Base-by-base conservation (phyloP, 352 stramenopile species). In the Phytophthora megakarya region DNA sequence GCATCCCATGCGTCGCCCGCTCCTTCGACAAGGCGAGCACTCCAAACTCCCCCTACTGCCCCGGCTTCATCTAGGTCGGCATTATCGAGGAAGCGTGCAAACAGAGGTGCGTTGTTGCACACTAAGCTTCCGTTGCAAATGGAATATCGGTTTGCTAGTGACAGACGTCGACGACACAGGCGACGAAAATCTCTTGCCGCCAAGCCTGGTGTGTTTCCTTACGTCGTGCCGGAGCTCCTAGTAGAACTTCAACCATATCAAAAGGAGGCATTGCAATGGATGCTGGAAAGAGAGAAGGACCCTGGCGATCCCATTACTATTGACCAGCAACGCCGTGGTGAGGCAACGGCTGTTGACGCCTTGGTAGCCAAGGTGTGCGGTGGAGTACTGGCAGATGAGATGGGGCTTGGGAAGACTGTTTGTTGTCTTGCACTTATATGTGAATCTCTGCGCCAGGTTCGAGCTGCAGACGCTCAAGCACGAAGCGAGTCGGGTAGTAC, bases 391-490 rank as follows among this genome's bases (percentile, higher is more conserved):
- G 88, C 86, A 2, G 90, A 97, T 69, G 88, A 96, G 48, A 96
- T 96, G 89, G 90, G 89, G 0, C 64, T 97, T 22, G 90, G 90
- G 13, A 97, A 96, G 62, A 98, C 96, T 0, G 78, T 98, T 2
- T 93, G 87, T 45, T 93, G 87, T 21, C 80, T 97, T 23, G 84
- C 83, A 13, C 67, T 95, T 19, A 86, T 93, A 35, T 89, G 79
- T 54, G 75, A 89, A 63, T 90, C 78, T 30, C 57, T 92, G 7
- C 71, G 78, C 42, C 70, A 73, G 35, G 70, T 69, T 22, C 83
- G 75, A 43, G 66, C 57, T 18, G 61, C 65, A 8, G 61, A 78
- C 33, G 70, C 73, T 21, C 38, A 67, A 49, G 42, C 42, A 39
- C 65, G 56, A 62, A 61, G 33, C 26, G 48, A 69, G 23, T 56